A percentile compares a stretch with the other conserved stretches of the same genome.
Conservation (phyloP, 805 yeast genomes). For the Candida chilensis region DNA sequence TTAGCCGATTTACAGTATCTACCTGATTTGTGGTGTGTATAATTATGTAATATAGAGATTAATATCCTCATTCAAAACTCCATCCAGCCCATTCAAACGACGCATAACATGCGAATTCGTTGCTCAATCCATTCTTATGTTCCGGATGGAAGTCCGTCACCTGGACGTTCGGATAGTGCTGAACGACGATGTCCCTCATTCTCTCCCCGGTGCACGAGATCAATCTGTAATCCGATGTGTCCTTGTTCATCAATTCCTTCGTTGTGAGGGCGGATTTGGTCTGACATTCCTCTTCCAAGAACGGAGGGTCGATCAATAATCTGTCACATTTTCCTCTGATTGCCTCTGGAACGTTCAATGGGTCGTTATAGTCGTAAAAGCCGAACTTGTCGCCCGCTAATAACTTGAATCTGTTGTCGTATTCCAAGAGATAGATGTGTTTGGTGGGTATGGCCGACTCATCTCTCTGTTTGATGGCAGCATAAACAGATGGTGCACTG, state of each 20-base stretch:
- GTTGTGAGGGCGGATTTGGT: constrained; percentile 61
- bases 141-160: constrained; percentile 68
- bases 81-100: constrained; percentile 62
- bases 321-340: constrained; percentile 60
- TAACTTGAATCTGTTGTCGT: constrained; percentile 65
- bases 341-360: constrained; percentile 48
- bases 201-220: constrained; percentile 88
- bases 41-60: too few species aligned
- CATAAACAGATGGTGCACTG: constrained; percentile 89
- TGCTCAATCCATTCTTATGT: constrained; percentile 78
- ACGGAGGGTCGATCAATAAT: constrained; percentile 81
- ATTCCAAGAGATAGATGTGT: constrained; percentile 70
- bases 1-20: too few species aligned
- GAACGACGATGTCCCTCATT: constrained; percentile 56
- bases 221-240: constrained; percentile 34
- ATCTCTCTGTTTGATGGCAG: constrained; percentile 58
- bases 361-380: constrained; percentile 69
- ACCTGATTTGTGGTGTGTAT: too few species aligned
- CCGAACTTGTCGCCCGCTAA: constrained; percentile 67
- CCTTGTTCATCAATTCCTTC: constrained; percentile 38
- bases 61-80: constrained; percentile 49
- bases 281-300: constrained; percentile 76
- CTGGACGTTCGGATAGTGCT: constrained; percentile 53
- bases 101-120: constrained; percentile 84
- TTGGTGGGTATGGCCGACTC: constrained; percentile 47